A percentile compares a stretch with the other conserved stretches of the same genome.
Evolutionary conservation across 2,329 filamentous ascomycete species (phyloP).

Genomic region (Anthostomella pinea): DNA sequence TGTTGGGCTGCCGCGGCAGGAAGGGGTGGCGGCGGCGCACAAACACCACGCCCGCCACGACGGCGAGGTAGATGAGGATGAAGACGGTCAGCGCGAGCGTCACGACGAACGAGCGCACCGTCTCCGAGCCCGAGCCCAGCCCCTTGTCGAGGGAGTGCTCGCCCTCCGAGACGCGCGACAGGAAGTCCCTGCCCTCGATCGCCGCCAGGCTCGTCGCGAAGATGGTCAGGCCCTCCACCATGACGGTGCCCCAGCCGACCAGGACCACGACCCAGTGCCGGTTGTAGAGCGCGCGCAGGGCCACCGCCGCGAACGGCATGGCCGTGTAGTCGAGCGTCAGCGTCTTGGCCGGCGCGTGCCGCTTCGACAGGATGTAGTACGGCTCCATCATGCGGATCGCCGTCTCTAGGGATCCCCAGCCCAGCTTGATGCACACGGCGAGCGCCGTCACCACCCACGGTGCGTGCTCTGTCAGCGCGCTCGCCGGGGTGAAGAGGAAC

Average conservation of each 20-base stretch:
- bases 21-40: conserved; percentile 64
- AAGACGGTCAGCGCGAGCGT: conserved; percentile 59
- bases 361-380: conserved; percentile 65
- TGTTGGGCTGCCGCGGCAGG: conserved; percentile 73
- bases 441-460: conserved; percentile 65
- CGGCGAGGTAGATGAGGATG: conserved; percentile 64
- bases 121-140: conserved; percentile 57
- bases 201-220: conserved; percentile 63
- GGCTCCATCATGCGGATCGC: conserved; percentile 72
- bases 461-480: conserved; percentile 55
- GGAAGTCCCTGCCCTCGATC: conserved; percentile 61
- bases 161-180: no score
- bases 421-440: conserved; percentile 64
- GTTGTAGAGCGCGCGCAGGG: conserved; percentile 60
- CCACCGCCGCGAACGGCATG: conserved; percentile 65
- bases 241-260: conserved; percentile 67
- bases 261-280: conserved; percentile 63
- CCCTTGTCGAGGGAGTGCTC: conserved; percentile 21
- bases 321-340: conserved; percentile 72
- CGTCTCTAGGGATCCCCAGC: conserved; percentile 67
- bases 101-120: conserved; percentile 61
- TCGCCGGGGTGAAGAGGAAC: conserved; percentile 58
- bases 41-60: conserved; percentile 60
- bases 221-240: conserved; percentile 72
- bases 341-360: conserved; percentile 63